Percentiles rank a stretch among this genome's conserved stretches.
Conservation (phyloP, 2,329 filamentous ascomycete species). For the Colletotrichum sp. region DNA sequence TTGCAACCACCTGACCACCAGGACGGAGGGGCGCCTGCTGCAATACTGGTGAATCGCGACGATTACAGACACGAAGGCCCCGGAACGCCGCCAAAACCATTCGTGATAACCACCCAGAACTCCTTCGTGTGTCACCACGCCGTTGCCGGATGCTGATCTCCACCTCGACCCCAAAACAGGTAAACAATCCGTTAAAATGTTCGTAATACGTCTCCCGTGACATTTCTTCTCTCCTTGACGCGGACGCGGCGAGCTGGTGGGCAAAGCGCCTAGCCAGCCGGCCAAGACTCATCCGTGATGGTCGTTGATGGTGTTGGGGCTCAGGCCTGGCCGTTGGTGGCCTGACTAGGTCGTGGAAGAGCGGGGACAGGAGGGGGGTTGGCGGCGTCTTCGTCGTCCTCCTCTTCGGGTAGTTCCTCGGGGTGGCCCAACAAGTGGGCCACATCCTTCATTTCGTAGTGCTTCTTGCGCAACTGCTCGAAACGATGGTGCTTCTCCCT, state of each 20-base stretch:
- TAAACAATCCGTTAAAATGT: slow-evolving; percentile 15
- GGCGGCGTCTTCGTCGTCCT: slow-evolving; percentile 51
- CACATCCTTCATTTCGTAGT: slow-evolving; percentile 98
- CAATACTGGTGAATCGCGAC: slow-evolving; percentile 1
- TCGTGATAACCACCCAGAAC: slow-evolving; percentile 21
- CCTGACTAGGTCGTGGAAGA: slow-evolving; percentile 35
- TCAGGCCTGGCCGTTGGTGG: slow-evolving; percentile 20
- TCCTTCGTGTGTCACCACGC: slow-evolving; percentile 18
- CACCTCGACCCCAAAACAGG: slow-evolving; percentile 12
- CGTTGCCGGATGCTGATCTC: slow-evolving; percentile 23
- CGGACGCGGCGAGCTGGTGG: neutral
- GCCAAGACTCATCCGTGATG: neutral
- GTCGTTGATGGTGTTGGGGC: neutral
- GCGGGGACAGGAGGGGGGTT: slow-evolving; percentile 45
- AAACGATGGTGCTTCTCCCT: slow-evolving; percentile 91
- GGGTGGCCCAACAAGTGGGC: slow-evolving; percentile 84
- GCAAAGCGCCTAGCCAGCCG: neutral
- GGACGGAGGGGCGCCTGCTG: neutral
- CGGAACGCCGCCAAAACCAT: slow-evolving; percentile 20
- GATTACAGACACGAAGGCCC: slow-evolving; percentile 12
- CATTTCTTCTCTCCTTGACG: neutral
- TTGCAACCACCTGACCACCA: neutral
- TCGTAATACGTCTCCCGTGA: slow-evolving; percentile 1
- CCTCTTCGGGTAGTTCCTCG: slow-evolving; percentile 67
- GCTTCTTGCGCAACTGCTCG: slow-evolving; percentile 89